These are phyloP conservation scores for Lichtheimia ramosa DNA, from an alignment of 371 early-diverging fungal species.

Conservation along the genomic window DNA sequence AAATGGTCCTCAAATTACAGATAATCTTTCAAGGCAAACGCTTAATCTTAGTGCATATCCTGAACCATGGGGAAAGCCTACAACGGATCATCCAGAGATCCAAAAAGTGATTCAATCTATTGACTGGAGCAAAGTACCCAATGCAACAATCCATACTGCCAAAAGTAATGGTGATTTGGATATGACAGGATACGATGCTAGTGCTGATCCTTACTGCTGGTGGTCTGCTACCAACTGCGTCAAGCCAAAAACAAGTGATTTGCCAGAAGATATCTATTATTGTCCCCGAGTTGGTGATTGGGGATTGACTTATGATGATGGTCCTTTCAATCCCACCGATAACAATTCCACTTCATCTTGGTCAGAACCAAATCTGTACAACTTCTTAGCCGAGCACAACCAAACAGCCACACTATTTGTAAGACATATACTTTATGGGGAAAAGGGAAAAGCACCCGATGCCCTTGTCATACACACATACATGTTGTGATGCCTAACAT, in stretches of 20 bases:
- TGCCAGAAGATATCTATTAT: conserved; percentile 44
- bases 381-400: conserved; percentile 37
- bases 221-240: conserved; percentile 49
- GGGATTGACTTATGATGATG: conserved; percentile 54
- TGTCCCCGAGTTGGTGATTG: conserved; percentile 51
- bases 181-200: conserved; percentile 25
- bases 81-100: conserved; percentile 31
- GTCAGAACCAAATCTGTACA: conserved; percentile 47
- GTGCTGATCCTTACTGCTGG: conserved; percentile 45
- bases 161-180: conserved; percentile 18
- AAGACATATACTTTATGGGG: conserved; percentile 15
- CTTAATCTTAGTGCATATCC: conserved; percentile 38
- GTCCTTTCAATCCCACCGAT: conserved; percentile 37
- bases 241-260: conserved; percentile 34
- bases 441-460: too few relatives aligned
- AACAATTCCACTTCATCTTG: conserved; percentile 24
- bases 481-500: not conserved
- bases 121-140: conserved; percentile 49
- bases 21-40: conserved; percentile 20
- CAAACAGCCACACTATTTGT: conserved; percentile 31
- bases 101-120: conserved; percentile 39
- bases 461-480: not conserved
- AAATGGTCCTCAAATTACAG: conserved; percentile 9
- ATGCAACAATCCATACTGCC: conserved; percentile 28
- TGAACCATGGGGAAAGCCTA: conserved; percentile 35